Evolutionary conservation across 306 rosid species (phyloP), one percentile per base, ranked within the genome.

Genomic region (Sesbania bispinosa): DNA sequence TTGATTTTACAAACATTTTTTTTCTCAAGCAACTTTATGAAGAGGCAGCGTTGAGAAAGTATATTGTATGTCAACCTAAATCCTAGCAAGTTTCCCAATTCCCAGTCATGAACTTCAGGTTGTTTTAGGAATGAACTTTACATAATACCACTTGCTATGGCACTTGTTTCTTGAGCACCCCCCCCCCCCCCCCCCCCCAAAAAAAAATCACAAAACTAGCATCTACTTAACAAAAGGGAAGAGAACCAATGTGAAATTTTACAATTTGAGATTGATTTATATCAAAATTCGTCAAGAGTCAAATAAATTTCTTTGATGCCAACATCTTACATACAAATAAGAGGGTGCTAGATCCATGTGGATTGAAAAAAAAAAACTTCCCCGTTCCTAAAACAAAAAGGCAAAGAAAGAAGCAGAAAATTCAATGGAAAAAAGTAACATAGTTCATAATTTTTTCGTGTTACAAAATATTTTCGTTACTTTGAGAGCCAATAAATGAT

Each of bases 401-500:
- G 16, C 57, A 57, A 42, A 50, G 41, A 62, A 16, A 62, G 76
- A 27, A 60, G 55, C 36, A 30, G 32, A 36, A 66, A 71, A 55
- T 51, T 79, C 39, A 45, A 71, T 27, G 57, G 46, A 75, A 41
- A 72, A 41, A 57, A 71, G 65, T 48, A 64, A 15, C 69, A 71
- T 35, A 24, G 39, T 57, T 55, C 67, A 68, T 70, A 82, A 35
- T 58, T 73, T 63, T n/a, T n/a, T n/a, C n/a, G 57, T 62, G 81
- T 45, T 52, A 55, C 67, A 77, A 69, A 71, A 62, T 74, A 24
- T 50, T 51, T 16, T 51, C 75, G 50, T 86, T 83, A 91, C 86
- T 91, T 95, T 43, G 97, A 95, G 71, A 95, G 93, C 99, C 99
- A 89, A 62, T 91, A 95, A 88, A 95, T 80, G 75, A 95, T 88